These are phyloP conservation scores for Calocera cornea DNA, from an alignment of 768 basidiomycete genomes.

Conservation along the genomic window DNA sequence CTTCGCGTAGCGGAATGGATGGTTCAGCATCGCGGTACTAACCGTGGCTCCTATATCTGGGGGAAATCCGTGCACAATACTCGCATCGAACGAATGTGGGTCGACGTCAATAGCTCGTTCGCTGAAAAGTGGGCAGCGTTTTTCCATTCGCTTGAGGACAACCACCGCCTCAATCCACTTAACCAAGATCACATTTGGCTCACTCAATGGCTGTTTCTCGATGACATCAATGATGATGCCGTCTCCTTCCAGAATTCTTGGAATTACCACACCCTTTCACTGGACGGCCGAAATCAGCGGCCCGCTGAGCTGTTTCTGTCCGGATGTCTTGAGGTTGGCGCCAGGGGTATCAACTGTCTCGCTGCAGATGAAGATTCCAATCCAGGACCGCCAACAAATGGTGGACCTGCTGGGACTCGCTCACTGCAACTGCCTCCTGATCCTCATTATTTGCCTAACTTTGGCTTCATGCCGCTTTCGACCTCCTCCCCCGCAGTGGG, in stretches of 20 bases:
- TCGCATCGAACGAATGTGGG: conserved; percentile 17
- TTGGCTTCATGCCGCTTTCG: too few species aligned
- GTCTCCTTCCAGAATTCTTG: conserved; percentile 14
- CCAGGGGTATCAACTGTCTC: not conserved
- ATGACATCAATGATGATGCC: conserved; percentile 23
- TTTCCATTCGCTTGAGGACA: not conserved
- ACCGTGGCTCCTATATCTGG: conserved; percentile 17
- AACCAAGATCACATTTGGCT: conserved; percentile 29
- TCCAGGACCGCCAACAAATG: too few species aligned
- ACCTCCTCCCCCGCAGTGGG: too few species aligned
- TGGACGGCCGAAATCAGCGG: not conserved
- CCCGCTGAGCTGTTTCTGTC: not conserved
- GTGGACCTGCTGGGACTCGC: too few species aligned
- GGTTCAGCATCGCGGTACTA: conserved; percentile 10
- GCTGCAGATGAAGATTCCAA: not conserved
- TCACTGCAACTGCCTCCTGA: too few species aligned
- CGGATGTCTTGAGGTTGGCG: not conserved
- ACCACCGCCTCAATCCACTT: conserved; percentile 6
- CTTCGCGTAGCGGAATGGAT: conserved; percentile 14
- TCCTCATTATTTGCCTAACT: too few species aligned
- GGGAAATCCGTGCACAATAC: conserved; percentile 17
- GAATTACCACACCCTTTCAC: conserved; percentile 11
- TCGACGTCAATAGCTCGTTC: conserved; percentile 15
- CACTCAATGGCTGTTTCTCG: conserved; percentile 29
- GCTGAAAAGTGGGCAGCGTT: conserved; percentile 10